A percentile compares a stretch with the other conserved stretches of the same genome.
phyloP scores from a whole-genome alignment of 805 yeast species.

The Sungouiozyma ichnusensis region DNA sequence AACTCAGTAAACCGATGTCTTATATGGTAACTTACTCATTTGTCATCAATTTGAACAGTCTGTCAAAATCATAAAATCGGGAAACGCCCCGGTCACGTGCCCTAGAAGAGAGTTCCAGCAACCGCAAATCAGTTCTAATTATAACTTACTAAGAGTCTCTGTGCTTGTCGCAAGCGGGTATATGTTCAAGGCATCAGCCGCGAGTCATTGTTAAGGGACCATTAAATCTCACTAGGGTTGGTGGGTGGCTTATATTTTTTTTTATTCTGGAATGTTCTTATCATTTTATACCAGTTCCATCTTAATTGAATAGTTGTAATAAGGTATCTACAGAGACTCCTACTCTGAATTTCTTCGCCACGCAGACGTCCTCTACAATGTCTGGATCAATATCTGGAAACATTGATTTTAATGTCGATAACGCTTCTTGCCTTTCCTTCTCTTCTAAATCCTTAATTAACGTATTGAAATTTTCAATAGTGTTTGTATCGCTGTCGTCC shows the following conservation, averaged over 20 bases:
- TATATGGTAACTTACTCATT: background rate
- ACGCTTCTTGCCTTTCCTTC: slow-evolving; percentile 37
- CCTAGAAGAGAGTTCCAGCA: too few relatives aligned
- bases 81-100: background rate
- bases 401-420: slow-evolving; percentile 48
- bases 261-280: background rate
- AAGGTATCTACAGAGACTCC: slow-evolving; percentile 62
- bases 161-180: too few relatives aligned
- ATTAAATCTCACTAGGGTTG: too few relatives aligned
- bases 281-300: too few relatives aligned
- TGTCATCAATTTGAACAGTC: background rate
- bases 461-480: slow-evolving; percentile 6
- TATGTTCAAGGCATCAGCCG: too few relatives aligned
- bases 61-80: background rate
- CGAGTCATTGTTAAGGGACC: too few relatives aligned
- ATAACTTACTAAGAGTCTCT: too few relatives aligned
- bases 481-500: slow-evolving; percentile 13
- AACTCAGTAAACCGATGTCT: too few relatives aligned
- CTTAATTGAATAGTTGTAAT: slow-evolving; percentile 17
- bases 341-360: slow-evolving; percentile 52
- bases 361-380: slow-evolving; percentile 58
- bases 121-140: too few relatives aligned
- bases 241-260: too few relatives aligned
- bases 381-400: slow-evolving; percentile 67
- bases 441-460: slow-evolving; percentile 31